Base-by-base conservation (phyloP, 805 yeast species). In the Metschnikowia baotianmanensis region DNA sequence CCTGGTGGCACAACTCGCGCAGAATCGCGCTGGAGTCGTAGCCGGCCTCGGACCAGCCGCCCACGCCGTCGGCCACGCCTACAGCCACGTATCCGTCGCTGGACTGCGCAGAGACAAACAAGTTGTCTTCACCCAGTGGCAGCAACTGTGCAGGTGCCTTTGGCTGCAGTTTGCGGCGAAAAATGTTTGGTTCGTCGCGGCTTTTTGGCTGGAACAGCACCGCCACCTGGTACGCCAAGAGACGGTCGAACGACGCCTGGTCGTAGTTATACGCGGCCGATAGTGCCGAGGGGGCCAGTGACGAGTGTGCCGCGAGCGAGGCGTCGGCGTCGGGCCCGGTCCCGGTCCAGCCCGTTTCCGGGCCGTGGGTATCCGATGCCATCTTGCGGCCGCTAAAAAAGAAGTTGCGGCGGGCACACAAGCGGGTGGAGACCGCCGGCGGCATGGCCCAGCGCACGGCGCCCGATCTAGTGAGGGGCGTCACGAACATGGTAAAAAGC, bases 1-100 rank as follows among this genome's bases (percentile, higher is more conserved):
- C 71, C 3, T 77, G 68, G 5, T 63, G 63, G 49, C 96, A 83
- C 28, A 91, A 65, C 52, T 86, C 93, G 51, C 95, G 72, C 29
- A 93, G 82, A 45, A 91, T 86, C 6, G 91, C 91, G 43, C 88
- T 77, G 2, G 96, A 86, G 59, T 91, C 96, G 53, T 80, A 84
- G 0, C 97, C 97, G 34, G 86, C 82, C 46, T 86, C 93, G 1
- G 86, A 77, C 97, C 98, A 91, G 3, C 98, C 98, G 12, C 98
- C 98, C 4, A 93, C 98, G 11, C 99, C 99, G 64, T 91, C 99
- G 5, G 96, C 84, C 3, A 86, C 93, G 17, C 91, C 95, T n/a
- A 81, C 72, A 4, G 83, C 77, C 0, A 82, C 47, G 21, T 62
- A 63, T 3, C 73, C 70, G 36, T 65, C 64, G 1, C 17, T 20